Percentiles rank a stretch among this genome's conserved stretches.
Evolutionary conservation across 331 rosid species (phyloP).

Genomic region (Quercus tomentella): DNA sequence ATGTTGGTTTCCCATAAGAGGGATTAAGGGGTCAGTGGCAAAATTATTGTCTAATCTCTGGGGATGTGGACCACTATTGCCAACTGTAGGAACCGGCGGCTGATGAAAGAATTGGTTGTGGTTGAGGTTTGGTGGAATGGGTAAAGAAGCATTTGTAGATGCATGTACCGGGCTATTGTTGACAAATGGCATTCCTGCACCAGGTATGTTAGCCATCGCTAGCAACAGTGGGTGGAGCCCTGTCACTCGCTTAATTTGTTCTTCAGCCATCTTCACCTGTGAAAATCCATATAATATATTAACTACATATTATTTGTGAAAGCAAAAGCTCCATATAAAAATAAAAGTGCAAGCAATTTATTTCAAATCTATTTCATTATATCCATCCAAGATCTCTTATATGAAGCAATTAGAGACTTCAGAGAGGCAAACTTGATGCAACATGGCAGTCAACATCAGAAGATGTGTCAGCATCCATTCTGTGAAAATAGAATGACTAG

Average conservation of each 20-base stretch:
- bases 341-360: no score
- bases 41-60: slow-evolving; percentile 33
- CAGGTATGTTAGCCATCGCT: slow-evolving; percentile 36
- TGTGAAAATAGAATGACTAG: background rate
- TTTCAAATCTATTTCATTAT: no score
- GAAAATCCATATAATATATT: background rate
- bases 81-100: slow-evolving; percentile 16
- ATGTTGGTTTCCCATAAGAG: slow-evolving; percentile 17
- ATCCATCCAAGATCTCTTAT: no score
- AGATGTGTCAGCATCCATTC: background rate
- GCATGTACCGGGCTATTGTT: slow-evolving; percentile 9
- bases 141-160: slow-evolving; percentile 20
- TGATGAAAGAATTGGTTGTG: slow-evolving; percentile 48
- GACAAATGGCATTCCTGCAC: slow-evolving; percentile 14
- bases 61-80: slow-evolving; percentile 20
- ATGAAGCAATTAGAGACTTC: background rate
- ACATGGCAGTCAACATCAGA: background rate
- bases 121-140: slow-evolving; percentile 34
- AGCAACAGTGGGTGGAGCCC: slow-evolving; percentile 45
- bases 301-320: background rate
- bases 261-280: slow-evolving; percentile 66
- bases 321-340: background rate
- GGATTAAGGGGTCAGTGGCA: slow-evolving; percentile 8
- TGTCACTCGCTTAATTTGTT: slow-evolving; percentile 48
- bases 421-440: background rate